Evolutionary conservation across 768 basidiomycete species (phyloP).

Genomic region (Leccinellum albellum): DNA sequence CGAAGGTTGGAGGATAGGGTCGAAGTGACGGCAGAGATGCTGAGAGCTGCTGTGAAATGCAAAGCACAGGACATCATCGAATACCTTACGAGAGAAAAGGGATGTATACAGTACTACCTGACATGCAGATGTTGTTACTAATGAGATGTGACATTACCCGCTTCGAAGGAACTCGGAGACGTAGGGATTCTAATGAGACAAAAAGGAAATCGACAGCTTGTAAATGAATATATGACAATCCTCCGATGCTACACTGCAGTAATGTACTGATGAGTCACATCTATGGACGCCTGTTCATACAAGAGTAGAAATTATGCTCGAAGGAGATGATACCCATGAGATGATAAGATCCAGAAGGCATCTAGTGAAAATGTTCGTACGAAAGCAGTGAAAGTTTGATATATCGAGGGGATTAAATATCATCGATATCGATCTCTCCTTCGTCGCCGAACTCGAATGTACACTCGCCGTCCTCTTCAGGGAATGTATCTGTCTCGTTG

Average conservation of each 20-base stretch:
- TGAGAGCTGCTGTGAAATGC: conserved; percentile 60
- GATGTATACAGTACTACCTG: conserved; percentile 68
- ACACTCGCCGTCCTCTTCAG: conserved; percentile 86
- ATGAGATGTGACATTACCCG: conserved; percentile 28
- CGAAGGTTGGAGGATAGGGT: conserved; percentile 60
- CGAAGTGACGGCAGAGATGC: conserved; percentile 50
- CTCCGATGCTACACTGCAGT: conserved; percentile 15
- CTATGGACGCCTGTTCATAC: conserved; percentile 22
- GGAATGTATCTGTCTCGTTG: conserved; percentile 93
- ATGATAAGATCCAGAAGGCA: conserved; percentile 1
- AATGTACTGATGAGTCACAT: conserved; percentile 20
- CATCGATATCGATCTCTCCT: conserved; percentile 86
- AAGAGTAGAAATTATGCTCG: conserved; percentile 4
- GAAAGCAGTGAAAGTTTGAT: conserved; percentile 4
- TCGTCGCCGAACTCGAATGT: conserved; percentile 89
- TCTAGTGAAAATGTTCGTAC: conserved; percentile 10
- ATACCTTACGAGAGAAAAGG: conserved; percentile 68
- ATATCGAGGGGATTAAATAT: conserved; percentile 52
- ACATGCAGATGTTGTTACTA: conserved; percentile 58
- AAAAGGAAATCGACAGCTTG: not conserved
- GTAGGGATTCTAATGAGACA: not conserved
- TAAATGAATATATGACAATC: conserved; percentile 7
- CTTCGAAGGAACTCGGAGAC: not conserved
- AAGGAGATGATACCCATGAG: conserved; percentile 9
- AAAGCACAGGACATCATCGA: conserved; percentile 67